Percentiles rank a stretch among this genome's conserved stretches.
phyloP scores from a whole-genome alignment of 768 basidiomycete species.

The Tubosaeta brunneosetosa region DNA sequence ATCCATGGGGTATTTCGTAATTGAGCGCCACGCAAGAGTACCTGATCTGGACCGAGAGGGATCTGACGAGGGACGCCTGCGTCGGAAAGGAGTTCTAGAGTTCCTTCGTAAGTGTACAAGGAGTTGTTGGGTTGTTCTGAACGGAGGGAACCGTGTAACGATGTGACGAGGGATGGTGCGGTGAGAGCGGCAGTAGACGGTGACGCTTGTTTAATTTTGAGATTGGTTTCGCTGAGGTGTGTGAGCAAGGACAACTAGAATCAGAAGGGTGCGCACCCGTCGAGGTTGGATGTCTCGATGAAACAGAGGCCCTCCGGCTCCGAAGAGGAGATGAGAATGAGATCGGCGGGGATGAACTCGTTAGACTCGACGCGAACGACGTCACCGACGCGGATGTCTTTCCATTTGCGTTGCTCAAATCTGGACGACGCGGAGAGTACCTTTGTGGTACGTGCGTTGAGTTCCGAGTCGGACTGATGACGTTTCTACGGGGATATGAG shows the following conservation, averaged over 20 bases:
- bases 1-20: slow-evolving; percentile 95
- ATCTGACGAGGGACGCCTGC: slow-evolving; percentile 69
- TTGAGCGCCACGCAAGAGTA: slow-evolving; percentile 92
- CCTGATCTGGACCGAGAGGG: slow-evolving; percentile 91
- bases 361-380: slow-evolving; percentile 86
- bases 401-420: slow-evolving; percentile 81
- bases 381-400: slow-evolving; percentile 86
- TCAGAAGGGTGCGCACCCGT: slow-evolving; percentile 60
- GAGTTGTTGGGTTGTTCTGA: slow-evolving; percentile 98
- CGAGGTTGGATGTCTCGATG: slow-evolving; percentile 95
- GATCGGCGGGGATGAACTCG: slow-evolving; percentile 94
- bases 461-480: slow-evolving; percentile 88
- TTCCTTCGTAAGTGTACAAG: slow-evolving; percentile 91
- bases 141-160: slow-evolving; percentile 77
- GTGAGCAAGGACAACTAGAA: neutral
- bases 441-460: slow-evolving; percentile 80
- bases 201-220: slow-evolving; percentile 97
- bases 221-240: slow-evolving; percentile 78
- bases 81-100: slow-evolving; percentile 56
- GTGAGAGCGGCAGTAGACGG: slow-evolving; percentile 75
- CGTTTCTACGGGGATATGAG: slow-evolving; percentile 65
- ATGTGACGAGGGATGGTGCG: slow-evolving; percentile 66
- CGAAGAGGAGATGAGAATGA: slow-evolving; percentile 80
- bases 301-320: slow-evolving; percentile 98
- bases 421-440: slow-evolving; percentile 59